phyloP scores from a whole-genome alignment of 2,329 filamentous ascomycete genomes.

The Parafenestella ontariensis region DNA sequence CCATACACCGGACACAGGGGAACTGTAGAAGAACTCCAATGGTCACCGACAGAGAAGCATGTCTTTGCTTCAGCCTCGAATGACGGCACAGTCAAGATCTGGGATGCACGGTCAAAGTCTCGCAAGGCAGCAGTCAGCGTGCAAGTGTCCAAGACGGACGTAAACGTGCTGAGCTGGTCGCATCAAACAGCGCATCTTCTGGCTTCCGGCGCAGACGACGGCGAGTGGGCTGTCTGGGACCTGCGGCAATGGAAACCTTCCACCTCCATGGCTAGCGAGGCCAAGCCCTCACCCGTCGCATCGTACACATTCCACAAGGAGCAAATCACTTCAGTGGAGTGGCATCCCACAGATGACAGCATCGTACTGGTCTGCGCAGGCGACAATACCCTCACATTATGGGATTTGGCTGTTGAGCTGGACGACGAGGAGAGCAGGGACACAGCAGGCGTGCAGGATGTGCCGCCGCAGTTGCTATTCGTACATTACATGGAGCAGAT shows the following conservation, averaged over 20 bases:
- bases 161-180: conserved; percentile 98
- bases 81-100: conserved; percentile 94
- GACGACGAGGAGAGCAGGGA: conserved; percentile 97
- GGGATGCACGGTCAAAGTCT: conserved; percentile 92
- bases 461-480: conserved; percentile 93
- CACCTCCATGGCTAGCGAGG: conserved; percentile 53
- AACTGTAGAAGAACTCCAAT: conserved; percentile 94
- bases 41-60: conserved; percentile 90
- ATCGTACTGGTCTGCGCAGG: conserved; percentile 91
- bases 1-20: conserved; percentile 83
- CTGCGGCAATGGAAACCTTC: conserved; percentile 88
- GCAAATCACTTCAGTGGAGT: conserved; percentile 94
- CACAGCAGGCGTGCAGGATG: conserved; percentile 83
- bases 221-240: conserved; percentile 96
- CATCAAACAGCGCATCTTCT: conserved; percentile 86
- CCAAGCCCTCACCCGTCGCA: conserved; percentile 80
- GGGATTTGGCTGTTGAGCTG: conserved; percentile 95
- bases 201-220: conserved; percentile 91
- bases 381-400: conserved; percentile 92
- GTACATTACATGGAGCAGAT: conserved; percentile 95
- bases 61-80: conserved; percentile 94
- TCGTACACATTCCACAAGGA: conserved; percentile 95
- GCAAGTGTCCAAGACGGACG: conserved; percentile 81
- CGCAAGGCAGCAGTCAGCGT: conserved; percentile 87
- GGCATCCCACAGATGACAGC: conserved; percentile 96